Evolutionary conservation across 75 land plant species (phyloP).

Genomic region (Cunninghamia lanceolata): DNA sequence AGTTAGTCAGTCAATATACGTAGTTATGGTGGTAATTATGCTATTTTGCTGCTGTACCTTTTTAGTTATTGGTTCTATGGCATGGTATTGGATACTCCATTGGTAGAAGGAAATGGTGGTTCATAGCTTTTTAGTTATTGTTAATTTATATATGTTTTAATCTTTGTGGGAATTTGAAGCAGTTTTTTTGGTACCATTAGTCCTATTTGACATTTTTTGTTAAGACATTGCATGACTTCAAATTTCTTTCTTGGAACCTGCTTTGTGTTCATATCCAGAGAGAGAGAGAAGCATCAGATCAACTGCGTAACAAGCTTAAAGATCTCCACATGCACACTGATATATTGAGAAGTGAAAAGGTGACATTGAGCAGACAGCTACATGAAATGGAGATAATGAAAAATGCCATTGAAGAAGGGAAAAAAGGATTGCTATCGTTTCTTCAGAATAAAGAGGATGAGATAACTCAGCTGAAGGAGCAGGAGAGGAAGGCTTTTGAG

Average conservation of each 20-base stretch:
- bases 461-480: constrained; percentile 2
- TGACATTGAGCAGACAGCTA: constrained; percentile 3
- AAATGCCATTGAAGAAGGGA: neutral
- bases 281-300: constrained; percentile 4
- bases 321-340: neutral
- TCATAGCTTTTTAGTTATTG: neutral
- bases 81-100: neutral
- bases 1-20: neutral
- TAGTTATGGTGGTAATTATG: neutral
- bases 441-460: constrained; percentile 9
- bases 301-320: neutral
- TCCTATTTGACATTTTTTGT: neutral
- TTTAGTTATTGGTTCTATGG: neutral
- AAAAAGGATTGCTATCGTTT: neutral
- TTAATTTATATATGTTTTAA: neutral
- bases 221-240: neutral
- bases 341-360: constrained; percentile 10
- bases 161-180: neutral
- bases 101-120: constrained; percentile 1
- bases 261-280: constrained; percentile 1
- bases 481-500: neutral
- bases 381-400: constrained; percentile 3
- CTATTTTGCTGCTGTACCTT: neutral
- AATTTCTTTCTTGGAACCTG: neutral
- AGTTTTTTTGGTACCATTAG: constrained; percentile 1